These are phyloP conservation scores for Phytophthora niederhauseri DNA, from an alignment of 352 stramenopile species.

Conservation along the genomic window DNA sequence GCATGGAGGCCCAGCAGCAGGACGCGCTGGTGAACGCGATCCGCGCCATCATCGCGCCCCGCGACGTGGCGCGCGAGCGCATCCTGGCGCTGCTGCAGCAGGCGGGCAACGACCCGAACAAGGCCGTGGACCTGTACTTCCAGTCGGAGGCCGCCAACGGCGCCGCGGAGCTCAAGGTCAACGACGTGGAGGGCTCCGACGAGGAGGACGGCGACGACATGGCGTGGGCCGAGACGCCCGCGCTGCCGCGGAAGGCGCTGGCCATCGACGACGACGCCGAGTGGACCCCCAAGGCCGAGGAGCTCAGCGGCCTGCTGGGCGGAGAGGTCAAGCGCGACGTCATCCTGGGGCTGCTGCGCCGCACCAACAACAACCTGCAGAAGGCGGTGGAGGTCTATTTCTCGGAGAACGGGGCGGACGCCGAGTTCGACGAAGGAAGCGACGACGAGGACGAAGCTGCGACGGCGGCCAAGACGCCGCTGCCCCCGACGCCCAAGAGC, in stretches of 20 bases:
- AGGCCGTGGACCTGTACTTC: conserved; percentile 84
- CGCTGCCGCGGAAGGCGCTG: conserved; percentile 16
- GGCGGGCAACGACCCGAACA: conserved; percentile 79
- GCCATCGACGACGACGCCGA: conserved; percentile 19
- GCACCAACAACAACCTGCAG: conserved; percentile 76
- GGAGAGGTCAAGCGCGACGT: conserved; percentile 61
- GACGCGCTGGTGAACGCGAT: conserved; percentile 80
- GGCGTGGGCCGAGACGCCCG: conserved; percentile 28
- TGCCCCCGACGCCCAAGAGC: conserved; percentile 14
- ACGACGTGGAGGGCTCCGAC: conserved; percentile 57
- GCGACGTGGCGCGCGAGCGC: conserved; percentile 63
- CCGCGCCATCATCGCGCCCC: conserved; percentile 75
- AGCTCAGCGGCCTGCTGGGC: conserved; percentile 76
- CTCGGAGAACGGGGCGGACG: conserved; percentile 55
- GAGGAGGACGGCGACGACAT: conserved; percentile 40
- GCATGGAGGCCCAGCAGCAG: conserved; percentile 59
- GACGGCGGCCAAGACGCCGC: conserved; percentile 25
- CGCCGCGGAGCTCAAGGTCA: conserved; percentile 41
- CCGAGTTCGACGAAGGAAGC: conserved; percentile 47
- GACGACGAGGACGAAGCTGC: conserved; percentile 50
- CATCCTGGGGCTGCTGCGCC: conserved; percentile 60
- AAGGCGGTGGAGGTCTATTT: conserved; percentile 87
- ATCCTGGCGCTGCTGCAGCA: conserved; percentile 68
- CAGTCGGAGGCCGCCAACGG: conserved; percentile 58
- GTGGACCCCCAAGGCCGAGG: conserved; percentile 54